Evolutionary conservation across 169 alveolate species (phyloP), one percentile per base, ranked within the genome.

Genomic region (Plasmodium sp.): DNA sequence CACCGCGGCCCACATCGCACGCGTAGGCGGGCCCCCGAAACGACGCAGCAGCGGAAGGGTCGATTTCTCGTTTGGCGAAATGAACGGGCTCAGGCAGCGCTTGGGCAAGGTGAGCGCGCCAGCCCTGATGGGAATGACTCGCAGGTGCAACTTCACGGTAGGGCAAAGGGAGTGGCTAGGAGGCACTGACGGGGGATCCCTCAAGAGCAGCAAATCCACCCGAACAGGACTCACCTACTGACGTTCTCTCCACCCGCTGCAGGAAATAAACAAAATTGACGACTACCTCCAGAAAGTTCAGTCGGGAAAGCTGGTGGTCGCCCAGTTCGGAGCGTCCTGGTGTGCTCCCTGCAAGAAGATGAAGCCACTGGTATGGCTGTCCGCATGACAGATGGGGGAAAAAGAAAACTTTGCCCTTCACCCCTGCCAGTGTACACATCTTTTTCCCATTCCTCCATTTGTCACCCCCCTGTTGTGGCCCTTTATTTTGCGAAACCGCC

Each of bases 291-390:
- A 95, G 34, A 88, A 94, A 43, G 94, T 96, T 0, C 74, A 84
- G 54, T 92, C 83, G 43, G 95, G 92, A 39, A 95, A 93, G 43
- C 45, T 83, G 16, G 97, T 93, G 18, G 92, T 96, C 10, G 98
- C 97, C 3, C 96, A 96, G 82, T 96, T 96, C 75, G 96, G 97
- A 18, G 98, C 98, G 34, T 92, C 95, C 33, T 96, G 98, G 98
- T 96, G 98, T 96, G 96, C 96, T 34, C 98, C 98, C 39, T 96
- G 98, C 62, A 96, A 94, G 95, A 96, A 96, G 92, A 92, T 97
- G 90, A 96, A 94, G 91, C 97, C 96, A 39, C 45, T 92, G 14
- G 96, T 96, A 83, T 58, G 94, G 27, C 81, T 51, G 22, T 51
- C 22, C 22, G 12, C 7, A 51, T 51, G 45, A 96, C 96, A 75